Evolutionary conservation across 768 basidiomycete species (phyloP).

Genomic region (Tricholoma sp.): DNA sequence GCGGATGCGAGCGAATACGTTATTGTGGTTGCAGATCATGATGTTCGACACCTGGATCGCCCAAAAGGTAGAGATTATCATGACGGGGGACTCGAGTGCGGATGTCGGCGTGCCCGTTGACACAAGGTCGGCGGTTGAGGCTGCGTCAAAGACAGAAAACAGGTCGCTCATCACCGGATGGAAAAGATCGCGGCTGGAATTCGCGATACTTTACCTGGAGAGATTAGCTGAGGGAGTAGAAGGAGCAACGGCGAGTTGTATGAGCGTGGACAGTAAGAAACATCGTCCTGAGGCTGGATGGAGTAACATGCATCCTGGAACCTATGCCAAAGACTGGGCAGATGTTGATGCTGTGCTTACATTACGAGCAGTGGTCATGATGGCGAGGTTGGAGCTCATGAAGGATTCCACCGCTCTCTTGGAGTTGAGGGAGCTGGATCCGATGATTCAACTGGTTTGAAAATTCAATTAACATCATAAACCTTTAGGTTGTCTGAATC

Average conservation of each 20-base stretch:
- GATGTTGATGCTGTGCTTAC: conserved; percentile 10
- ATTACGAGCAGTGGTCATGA: conserved; percentile 11
- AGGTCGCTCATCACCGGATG: not conserved
- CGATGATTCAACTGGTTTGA: conserved; percentile 9
- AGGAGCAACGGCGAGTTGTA: conserved; percentile 7
- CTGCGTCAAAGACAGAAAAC: not conserved
- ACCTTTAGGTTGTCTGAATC: no score
- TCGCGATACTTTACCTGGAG: conserved; percentile 6
- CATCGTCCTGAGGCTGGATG: conserved; percentile 1
- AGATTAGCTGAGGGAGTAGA: conserved; percentile 6
- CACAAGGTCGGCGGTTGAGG: not conserved
- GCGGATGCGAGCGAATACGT: conserved; percentile 6
- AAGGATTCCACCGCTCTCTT: conserved; percentile 9
- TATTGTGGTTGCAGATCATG: conserved; percentile 15
- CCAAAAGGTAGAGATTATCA: conserved; percentile 10
- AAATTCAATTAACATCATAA: not conserved
- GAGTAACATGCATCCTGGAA: conserved; percentile 1
- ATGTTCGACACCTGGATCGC: conserved; percentile 19
- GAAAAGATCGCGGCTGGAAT: conserved; percentile 4
- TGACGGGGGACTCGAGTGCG: not conserved
- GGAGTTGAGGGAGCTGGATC: conserved; percentile 8
- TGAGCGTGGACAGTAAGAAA: not conserved
- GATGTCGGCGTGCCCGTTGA: conserved; percentile 13
- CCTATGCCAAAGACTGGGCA: conserved; percentile 5
- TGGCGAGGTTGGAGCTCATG: conserved; percentile 8